phyloP scores from a whole-genome alignment of 345 rosid species.

The Geranium brycei region DNA sequence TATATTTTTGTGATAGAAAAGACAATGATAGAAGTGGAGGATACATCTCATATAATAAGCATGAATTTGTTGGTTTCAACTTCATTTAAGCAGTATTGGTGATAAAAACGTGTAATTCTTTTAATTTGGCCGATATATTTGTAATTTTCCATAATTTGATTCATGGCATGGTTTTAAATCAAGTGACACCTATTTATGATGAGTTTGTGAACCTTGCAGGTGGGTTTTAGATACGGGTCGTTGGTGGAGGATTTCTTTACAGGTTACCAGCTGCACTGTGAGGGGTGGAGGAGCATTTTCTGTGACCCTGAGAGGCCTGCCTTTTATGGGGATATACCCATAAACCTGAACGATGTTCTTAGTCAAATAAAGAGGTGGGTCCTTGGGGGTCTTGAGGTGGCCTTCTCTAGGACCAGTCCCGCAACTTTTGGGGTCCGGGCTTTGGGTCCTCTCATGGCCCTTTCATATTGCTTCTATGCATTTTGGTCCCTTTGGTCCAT shows the following conservation, averaged over 20 bases:
- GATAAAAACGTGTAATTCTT: too few species aligned
- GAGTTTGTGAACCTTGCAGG: constrained; percentile 8
- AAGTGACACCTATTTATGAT: neutral
- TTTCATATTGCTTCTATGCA: constrained; percentile 1
- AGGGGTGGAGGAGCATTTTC: constrained; percentile 22
- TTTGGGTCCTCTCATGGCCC: constrained; percentile 8
- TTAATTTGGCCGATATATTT: too few species aligned
- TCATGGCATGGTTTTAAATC: too few species aligned
- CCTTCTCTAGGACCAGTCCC: constrained; percentile 4
- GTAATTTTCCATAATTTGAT: too few species aligned
- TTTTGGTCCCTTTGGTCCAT: constrained; percentile 4
- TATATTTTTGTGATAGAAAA: too few species aligned
- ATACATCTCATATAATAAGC: too few species aligned
- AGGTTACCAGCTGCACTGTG: constrained; percentile 17
- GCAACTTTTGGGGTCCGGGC: constrained; percentile 4
- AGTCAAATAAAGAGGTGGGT: constrained; percentile 7
- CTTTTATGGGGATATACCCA: constrained; percentile 23
- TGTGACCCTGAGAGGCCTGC: constrained; percentile 17
- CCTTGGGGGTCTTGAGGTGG: constrained; percentile 3
- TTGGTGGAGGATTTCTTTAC: constrained; percentile 22
- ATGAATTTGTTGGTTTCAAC: too few species aligned
- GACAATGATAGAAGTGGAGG: too few species aligned
- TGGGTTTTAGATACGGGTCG: constrained; percentile 24
- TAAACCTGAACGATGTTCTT: neutral
- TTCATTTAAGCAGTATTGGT: too few species aligned